Evolutionary conservation across 305 asterid species (phyloP).

Genomic region (Solanum hybrid): DNA sequence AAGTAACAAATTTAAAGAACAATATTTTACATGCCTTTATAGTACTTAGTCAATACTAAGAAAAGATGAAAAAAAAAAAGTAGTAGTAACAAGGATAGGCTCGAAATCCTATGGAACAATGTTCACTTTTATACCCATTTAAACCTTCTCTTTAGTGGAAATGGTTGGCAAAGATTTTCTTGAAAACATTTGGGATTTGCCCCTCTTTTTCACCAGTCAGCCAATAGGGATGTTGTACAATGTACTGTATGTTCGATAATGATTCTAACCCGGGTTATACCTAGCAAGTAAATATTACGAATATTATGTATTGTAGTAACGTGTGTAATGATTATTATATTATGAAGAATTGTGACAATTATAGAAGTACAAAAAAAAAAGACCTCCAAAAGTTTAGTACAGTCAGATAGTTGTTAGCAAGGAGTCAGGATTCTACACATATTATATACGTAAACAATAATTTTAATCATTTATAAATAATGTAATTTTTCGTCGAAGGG

Average conservation of each 20-base stretch:
- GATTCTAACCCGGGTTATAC: background rate
- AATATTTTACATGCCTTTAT: background rate
- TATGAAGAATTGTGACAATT: background rate
- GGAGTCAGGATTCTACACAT: background rate
- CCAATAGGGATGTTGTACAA: background rate
- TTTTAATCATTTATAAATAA: background rate
- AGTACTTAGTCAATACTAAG: background rate
- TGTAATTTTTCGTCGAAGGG: background rate
- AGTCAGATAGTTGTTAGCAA: background rate
- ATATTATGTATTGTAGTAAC: background rate
- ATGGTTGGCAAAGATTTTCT: constrained; percentile 1
- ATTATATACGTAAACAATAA: background rate
- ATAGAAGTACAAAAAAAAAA: no score
- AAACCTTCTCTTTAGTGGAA: background rate
- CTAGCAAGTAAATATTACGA: background rate
- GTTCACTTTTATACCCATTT: background rate
- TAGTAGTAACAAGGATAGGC: background rate
- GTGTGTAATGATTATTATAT: background rate
- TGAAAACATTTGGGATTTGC: constrained; percentile 3
- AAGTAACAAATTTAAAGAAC: no score
- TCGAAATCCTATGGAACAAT: constrained; percentile 1
- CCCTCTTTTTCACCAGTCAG: background rate
- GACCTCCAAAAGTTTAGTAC: background rate
- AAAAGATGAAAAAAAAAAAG: background rate
- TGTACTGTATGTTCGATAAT: background rate